Conservation (phyloP, 1,284 basidiomycete genomes). For the Malassezia caprae region DNA sequence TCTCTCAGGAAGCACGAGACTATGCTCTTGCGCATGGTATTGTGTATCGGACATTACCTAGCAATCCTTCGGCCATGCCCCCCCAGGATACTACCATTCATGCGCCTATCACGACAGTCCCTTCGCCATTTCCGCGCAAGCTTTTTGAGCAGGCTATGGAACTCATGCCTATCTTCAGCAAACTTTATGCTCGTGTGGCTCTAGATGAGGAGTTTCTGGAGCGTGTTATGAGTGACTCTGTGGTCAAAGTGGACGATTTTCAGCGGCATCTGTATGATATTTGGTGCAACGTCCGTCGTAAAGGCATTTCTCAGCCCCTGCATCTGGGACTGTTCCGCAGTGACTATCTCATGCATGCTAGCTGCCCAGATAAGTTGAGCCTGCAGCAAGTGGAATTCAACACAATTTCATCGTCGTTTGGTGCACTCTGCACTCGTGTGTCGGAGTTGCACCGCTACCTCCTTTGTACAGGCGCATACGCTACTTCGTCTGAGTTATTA, state of each 20-base stretch:
- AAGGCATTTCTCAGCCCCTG: conserved; percentile 55
- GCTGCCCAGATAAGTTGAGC: conserved; percentile 43
- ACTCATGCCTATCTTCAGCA: conserved; percentile 71
- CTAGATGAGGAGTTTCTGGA: conserved; percentile 71
- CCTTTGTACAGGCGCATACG: conserved; percentile 53
- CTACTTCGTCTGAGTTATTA: conserved; percentile 56
- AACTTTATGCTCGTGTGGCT: conserved; percentile 73
- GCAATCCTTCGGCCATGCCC: conserved; percentile 48
- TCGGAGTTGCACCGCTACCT: conserved; percentile 60
- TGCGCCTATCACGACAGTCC: conserved; percentile 76
- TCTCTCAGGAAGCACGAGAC: conserved; percentile 48
- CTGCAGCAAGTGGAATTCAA: conserved; percentile 98
- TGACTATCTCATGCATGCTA: conserved; percentile 79
- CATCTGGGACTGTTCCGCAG: conserved; percentile 89
- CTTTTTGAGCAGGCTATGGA: conserved; percentile 61
- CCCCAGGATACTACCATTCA: conserved; percentile 62
- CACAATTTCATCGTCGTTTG: conserved; percentile 88
- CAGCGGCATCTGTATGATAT: conserved; percentile 73
- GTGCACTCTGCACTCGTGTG: conserved; percentile 64
- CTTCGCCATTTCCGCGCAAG: conserved; percentile 69
- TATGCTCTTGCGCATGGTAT: conserved; percentile 77
- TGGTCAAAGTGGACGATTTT: conserved; percentile 76
- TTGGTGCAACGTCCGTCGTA: conserved; percentile 59
- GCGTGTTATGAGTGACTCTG: conserved; percentile 66
- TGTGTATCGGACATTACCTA: conserved; percentile 61